Evolutionary conservation across 2,329 filamentous ascomycete species (phyloP), one percentile per base, ranked within the genome.

Genomic region (Tolypocladium amazonense): DNA sequence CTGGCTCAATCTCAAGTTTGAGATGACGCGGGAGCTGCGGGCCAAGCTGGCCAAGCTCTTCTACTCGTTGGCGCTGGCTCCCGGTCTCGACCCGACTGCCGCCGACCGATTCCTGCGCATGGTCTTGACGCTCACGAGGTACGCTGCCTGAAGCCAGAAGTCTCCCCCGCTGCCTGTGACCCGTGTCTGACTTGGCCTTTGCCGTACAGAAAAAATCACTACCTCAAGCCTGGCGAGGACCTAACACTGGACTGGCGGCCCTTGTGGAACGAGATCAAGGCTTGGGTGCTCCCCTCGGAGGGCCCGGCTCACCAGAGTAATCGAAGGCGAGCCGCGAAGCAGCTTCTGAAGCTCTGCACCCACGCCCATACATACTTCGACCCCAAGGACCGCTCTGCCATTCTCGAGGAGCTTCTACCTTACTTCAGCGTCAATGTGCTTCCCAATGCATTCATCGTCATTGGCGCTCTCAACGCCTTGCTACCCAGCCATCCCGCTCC

Each of bases 1-100:
- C 74, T 99, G 95, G 94, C 81, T 99, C 65, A 89, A 88, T 58
- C 85, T 99, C 74, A 99, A 99, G 80, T 99, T 99, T 71, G 93
- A 99, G 76, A 91, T 96, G 71, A 90, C 91, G 56, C 86, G 90
- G 67, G 87, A 88, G 71, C 86, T 92, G 65, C 84, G 95, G 60
- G 86, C 92, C 56, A 90, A 85, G 73, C 83, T 99, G 37, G 89
- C 94, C 37, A 89, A 88, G 76, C 81, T 99, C 43, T 99, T 97
- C 77, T 99, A 96, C 75, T 92, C 96, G 76, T 87, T 99, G 61
- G 83, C 91, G 6, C 81, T 99, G 62, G 90, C 94, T 35, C 94
- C 93, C 0, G 94, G 95, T 4, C 81, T 99, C 59, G 93, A 97
- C 69, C 83, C 84, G 57, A 82, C 81, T 61, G 86, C 92, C 11